Conservation (phyloP, 2,329 filamentous ascomycete species). For the Chaetomiaceae sp. region DNA sequence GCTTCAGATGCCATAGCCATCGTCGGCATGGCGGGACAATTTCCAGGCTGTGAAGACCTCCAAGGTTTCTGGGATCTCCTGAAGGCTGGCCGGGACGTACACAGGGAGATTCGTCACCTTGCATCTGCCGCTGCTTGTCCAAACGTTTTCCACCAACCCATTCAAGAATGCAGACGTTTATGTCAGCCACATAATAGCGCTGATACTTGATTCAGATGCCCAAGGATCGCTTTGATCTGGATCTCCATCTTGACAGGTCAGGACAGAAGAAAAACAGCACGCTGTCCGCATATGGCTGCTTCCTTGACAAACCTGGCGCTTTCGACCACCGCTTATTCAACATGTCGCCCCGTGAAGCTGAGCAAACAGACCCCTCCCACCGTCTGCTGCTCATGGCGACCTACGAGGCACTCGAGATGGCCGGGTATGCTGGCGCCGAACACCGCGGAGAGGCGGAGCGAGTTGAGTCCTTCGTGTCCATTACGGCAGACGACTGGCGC, state of each 20-base stretch:
- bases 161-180: too few species aligned
- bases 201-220: too few species aligned
- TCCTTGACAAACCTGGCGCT: slow-evolving; percentile 64
- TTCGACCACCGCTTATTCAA: slow-evolving; percentile 82
- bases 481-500: slow-evolving; percentile 70
- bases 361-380: slow-evolving; percentile 76
- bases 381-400: slow-evolving; percentile 68
- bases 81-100: slow-evolving; percentile 69
- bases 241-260: slow-evolving; percentile 63
- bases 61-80: slow-evolving; percentile 71
- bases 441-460: too few species aligned
- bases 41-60: slow-evolving; percentile 60
- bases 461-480: slow-evolving; percentile 70
- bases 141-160: too few species aligned
- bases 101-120: slow-evolving; percentile 57
- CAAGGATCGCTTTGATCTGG: slow-evolving; percentile 68
- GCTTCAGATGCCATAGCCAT: slow-evolving; percentile 69
- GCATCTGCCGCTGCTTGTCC: too few species aligned
- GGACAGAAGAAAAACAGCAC: slow-evolving; percentile 70
- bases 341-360: slow-evolving; percentile 75
- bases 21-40: slow-evolving; percentile 73
- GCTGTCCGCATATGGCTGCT: slow-evolving; percentile 72
- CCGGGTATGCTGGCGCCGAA: slow-evolving; percentile 61
- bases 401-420: slow-evolving; percentile 77
- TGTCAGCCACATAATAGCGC: too few species aligned